Percentiles rank a stretch among this genome's conserved stretches.
phyloP scores from a whole-genome alignment of 768 basidiomycete species.

The Neoboletus brunneissimus region DNA sequence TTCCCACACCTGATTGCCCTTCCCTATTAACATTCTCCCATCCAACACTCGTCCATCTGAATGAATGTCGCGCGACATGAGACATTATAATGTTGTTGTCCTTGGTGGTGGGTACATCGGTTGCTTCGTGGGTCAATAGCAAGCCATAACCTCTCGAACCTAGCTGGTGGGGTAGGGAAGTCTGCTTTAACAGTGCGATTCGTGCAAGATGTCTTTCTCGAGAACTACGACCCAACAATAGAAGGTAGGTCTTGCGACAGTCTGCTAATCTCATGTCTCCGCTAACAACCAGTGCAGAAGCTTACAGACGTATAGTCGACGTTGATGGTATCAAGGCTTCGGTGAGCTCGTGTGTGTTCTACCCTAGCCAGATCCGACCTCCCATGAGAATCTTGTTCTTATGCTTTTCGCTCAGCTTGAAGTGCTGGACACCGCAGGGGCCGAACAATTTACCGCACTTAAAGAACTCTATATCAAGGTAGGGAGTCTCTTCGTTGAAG shows the following conservation, averaged over 20 bases:
- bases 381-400: slow-evolving; percentile 9
- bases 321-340: slow-evolving; percentile 63
- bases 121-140: not conserved
- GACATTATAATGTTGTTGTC: slow-evolving; percentile 73
- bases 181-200: slow-evolving; percentile 82
- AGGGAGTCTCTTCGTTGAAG: not conserved
- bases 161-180: slow-evolving; percentile 88
- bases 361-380: slow-evolving; percentile 2
- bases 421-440: slow-evolving; percentile 79
- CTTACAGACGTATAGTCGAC: slow-evolving; percentile 62
- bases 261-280: not conserved
- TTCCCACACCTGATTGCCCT: slow-evolving; percentile 22
- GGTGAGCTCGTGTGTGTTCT: slow-evolving; percentile 40
- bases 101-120: slow-evolving; percentile 61
- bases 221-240: slow-evolving; percentile 81
- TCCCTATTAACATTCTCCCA: slow-evolving; percentile 8
- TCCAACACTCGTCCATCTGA: not conserved
- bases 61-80: slow-evolving; percentile 42
- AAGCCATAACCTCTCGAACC: slow-evolving; percentile 5
- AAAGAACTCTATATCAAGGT: slow-evolving; percentile 85
- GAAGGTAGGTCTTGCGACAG: slow-evolving; percentile 51
- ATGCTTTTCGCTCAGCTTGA: slow-evolving; percentile 53
- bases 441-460: slow-evolving; percentile 80
- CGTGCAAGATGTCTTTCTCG: slow-evolving; percentile 67
- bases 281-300: slow-evolving; percentile 45